These are phyloP conservation scores for Verticillium alfalfae DNA, from an alignment of 2,329 filamentous ascomycete species.

Conservation along the genomic window DNA sequence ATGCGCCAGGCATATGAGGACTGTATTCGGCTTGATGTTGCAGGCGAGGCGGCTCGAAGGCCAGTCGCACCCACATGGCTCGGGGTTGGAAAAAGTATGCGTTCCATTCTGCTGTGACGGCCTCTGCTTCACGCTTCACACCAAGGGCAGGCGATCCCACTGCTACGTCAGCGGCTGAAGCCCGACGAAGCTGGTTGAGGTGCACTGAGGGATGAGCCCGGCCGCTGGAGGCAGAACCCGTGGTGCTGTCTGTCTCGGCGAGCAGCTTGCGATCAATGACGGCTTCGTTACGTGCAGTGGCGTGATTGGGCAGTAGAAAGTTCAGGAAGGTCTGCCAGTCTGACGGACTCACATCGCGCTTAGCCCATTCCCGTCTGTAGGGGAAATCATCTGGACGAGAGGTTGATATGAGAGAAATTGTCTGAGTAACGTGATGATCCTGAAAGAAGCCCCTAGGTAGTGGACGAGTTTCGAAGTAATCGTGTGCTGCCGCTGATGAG, in stretches of 20 bases:
- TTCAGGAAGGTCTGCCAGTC: constrained; percentile 59
- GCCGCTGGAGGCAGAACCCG: constrained; percentile 15
- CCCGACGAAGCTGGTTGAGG: constrained; percentile 25
- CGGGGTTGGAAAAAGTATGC: constrained; percentile 46
- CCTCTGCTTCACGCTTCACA: constrained; percentile 4
- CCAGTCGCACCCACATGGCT: constrained; percentile 51
- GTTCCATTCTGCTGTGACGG: constrained; percentile 49
- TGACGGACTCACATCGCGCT: constrained; percentile 39
- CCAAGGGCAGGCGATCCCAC: not conserved
- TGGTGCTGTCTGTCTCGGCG: constrained; percentile 25
- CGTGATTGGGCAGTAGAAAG: constrained; percentile 46
- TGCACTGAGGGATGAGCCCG: constrained; percentile 34
- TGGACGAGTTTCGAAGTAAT: constrained; percentile 43
- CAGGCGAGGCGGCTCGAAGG: constrained; percentile 37
- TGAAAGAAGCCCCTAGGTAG: constrained; percentile 11
- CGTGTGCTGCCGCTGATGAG: constrained; percentile 24
- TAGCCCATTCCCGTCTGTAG: constrained; percentile 29
- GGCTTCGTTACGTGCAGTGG: constrained; percentile 35
- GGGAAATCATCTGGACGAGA: constrained; percentile 38
- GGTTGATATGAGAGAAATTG: constrained; percentile 24
- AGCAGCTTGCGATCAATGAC: constrained; percentile 44
- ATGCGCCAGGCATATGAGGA: constrained; percentile 22
- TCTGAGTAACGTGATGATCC: constrained; percentile 20
- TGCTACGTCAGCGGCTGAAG: constrained; percentile 13
- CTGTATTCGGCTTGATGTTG: not conserved